Base-by-base conservation (phyloP, 257 asterid genomes). In the Solanum bulbocastanum region DNA sequence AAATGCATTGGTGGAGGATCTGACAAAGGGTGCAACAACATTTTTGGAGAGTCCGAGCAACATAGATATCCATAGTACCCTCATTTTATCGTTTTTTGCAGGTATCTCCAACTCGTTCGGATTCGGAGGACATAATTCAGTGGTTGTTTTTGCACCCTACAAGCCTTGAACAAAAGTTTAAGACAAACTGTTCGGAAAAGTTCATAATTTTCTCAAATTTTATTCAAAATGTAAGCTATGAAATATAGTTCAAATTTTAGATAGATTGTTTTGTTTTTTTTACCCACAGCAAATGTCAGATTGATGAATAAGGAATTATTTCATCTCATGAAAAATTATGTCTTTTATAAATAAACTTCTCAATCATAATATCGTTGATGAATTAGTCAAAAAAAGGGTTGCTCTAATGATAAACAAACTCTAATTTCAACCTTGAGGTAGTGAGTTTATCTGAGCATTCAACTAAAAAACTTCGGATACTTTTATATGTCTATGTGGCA, bases 41-140 rank as follows among this genome's bases (percentile, higher is more conserved):
- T 73, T 20, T 73, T 35, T 36, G 10, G 3, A 73, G 82, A 73
- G 82, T 73, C 18, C 18, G 30, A 73, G 18, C 8, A 49, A 15
- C 60, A 49, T 9, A 35, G 27, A 7, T 69, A 69, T 5, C 20
- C 44, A 35, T 2, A 35, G 16, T 36, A 35, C 16, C 46, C 9
- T 73, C 49, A 20, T 35, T n/a, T 73, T n/a, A 73, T 35, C 46
- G 8, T 36, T 73, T 49, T 10, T 83, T 25, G 93, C 94, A 94
- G 98, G 90, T 33, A 92, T 95, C 87, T 94, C 98, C 1, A 94
- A 93, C 90, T 95, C 98, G 27, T 94, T 95, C 36, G 95, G 98
- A 73, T 94, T 95, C 36, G 95, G 97, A 46, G 85, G 85, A 25
- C 85, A 81, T 81, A 81, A 81, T 30, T 81, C 85, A 16, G 66